phyloP scores from a whole-genome alignment of 140 eudicot genomes.

The Cichorium intybus region DNA sequence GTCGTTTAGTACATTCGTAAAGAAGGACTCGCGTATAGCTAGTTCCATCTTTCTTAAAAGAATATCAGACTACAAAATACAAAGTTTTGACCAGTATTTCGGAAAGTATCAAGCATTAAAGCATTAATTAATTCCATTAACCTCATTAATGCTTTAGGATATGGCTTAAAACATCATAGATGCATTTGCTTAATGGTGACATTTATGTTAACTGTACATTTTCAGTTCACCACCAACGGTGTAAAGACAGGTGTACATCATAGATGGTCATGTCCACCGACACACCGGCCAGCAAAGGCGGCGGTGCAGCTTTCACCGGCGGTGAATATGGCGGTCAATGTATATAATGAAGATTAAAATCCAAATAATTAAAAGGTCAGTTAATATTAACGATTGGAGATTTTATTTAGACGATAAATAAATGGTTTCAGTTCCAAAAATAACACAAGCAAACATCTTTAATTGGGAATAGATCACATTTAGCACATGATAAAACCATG shows the following conservation, averaged over 20 bases:
- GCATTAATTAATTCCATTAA: background rate
- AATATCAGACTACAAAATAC: too few species aligned
- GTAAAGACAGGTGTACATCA: constrained; percentile 7
- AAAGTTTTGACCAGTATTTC: background rate
- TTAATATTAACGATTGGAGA: background rate
- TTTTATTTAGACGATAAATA: background rate
- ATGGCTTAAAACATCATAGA: constrained; percentile 4
- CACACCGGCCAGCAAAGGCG: background rate
- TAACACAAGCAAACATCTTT: background rate
- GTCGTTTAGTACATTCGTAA: too few species aligned
- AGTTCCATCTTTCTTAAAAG: too few species aligned
- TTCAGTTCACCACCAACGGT: constrained; percentile 1
- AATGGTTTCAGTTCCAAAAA: background rate
- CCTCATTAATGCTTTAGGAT: constrained; percentile 5
- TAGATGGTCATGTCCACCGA: background rate
- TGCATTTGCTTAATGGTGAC: constrained; percentile 6
- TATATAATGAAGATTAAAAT: background rate
- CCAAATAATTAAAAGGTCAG: background rate
- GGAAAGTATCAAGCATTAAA: background rate
- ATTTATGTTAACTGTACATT: background rate
- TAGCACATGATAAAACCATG: background rate
- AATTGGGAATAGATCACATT: constrained; percentile 3
- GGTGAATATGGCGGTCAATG: background rate
- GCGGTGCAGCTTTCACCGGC: background rate
- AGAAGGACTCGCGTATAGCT: too few species aligned